Percentiles rank a stretch among this genome's conserved stretches.
These are phyloP conservation scores for Tricholoma flavovirens DNA, from an alignment of 768 basidiomycete species.

Conservation along the genomic window DNA sequence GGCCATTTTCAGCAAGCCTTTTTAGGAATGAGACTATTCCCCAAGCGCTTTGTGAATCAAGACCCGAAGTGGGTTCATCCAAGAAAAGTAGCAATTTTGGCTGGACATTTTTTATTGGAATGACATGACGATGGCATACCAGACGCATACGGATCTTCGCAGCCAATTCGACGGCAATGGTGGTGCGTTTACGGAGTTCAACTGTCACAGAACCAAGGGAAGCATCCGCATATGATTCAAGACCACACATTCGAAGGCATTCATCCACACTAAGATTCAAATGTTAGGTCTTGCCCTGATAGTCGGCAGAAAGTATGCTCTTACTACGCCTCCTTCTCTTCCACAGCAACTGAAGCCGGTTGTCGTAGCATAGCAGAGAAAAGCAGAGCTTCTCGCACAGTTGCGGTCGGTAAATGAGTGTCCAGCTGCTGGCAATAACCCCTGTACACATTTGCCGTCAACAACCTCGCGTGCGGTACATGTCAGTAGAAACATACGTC, in stretches of 20 bases:
- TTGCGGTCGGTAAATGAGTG: conserved; percentile 67
- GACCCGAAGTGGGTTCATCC: too few species aligned
- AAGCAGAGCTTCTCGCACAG: too few species aligned
- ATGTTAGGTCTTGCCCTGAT: not conserved
- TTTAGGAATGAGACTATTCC: conserved; percentile 72
- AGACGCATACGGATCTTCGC: conserved; percentile 20
- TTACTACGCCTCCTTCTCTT: conserved; percentile 77
- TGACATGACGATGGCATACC: not conserved
- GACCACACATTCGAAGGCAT: conserved; percentile 60
- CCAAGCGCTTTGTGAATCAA: conserved; percentile 87
- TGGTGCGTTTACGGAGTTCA: conserved; percentile 50
- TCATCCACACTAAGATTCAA: conserved; percentile 28
- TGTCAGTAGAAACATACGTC: conserved; percentile 28
- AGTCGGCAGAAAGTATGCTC: conserved; percentile 18
- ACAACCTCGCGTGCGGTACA: not conserved
- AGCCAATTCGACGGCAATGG: conserved; percentile 57
- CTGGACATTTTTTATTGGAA: conserved; percentile 22
- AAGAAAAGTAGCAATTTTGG: too few species aligned
- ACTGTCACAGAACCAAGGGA: conserved; percentile 51
- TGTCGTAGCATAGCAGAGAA: conserved; percentile 81
- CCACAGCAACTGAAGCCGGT: conserved; percentile 52
- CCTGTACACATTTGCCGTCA: conserved; percentile 24
- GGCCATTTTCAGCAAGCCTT: too few species aligned
- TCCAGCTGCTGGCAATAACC: conserved; percentile 89
- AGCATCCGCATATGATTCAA: conserved; percentile 56